A percentile compares a stretch with the other conserved stretches of the same genome.
phyloP scores from a whole-genome alignment of 2,329 filamentous ascomycete species.

The Graphilbum ipis-grandicollis region DNA sequence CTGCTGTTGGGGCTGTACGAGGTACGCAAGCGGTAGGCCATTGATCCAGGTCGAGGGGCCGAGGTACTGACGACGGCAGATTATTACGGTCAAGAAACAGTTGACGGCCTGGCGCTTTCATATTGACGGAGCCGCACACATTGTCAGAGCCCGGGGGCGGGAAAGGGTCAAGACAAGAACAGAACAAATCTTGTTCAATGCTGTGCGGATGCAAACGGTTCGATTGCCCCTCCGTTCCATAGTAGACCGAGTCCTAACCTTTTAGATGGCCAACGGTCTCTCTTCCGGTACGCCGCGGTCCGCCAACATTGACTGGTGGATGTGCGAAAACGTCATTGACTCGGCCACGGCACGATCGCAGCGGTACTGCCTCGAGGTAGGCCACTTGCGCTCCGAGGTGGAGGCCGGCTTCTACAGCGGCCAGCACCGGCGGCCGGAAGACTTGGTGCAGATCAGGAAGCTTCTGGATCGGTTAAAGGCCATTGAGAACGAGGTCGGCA shows the following conservation, averaged over 20 bases:
- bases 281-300: slow-evolving; percentile 31
- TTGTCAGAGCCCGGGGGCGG: slow-evolving; percentile 40
- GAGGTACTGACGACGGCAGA: slow-evolving; percentile 12
- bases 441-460: slow-evolving; percentile 31
- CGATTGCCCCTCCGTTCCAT: slow-evolving; percentile 1
- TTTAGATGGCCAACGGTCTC: slow-evolving; percentile 37
- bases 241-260: not conserved
- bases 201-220: slow-evolving; percentile 42
- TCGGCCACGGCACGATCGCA: slow-evolving; percentile 28
- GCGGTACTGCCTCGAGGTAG: slow-evolving; percentile 32
- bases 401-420: slow-evolving; percentile 27
- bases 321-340: slow-evolving; percentile 31
- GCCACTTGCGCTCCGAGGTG: slow-evolving; percentile 37
- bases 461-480: slow-evolving; percentile 33
- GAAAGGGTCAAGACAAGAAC: slow-evolving; percentile 34
- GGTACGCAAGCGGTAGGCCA: too few species aligned
- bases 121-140: slow-evolving; percentile 41
- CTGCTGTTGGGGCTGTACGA: slow-evolving; percentile 43
- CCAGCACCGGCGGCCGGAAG: slow-evolving; percentile 27
- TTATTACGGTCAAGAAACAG: slow-evolving; percentile 35
- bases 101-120: slow-evolving; percentile 45
- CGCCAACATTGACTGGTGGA: slow-evolving; percentile 42
- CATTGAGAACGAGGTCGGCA: slow-evolving; percentile 32
- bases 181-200: slow-evolving; percentile 38
- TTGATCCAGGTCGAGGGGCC: too few species aligned